A percentile compares a stretch with the other conserved stretches of the same genome.
Conservation (phyloP, 768 basidiomycete genomes). For the Auricularia sp. region DNA sequence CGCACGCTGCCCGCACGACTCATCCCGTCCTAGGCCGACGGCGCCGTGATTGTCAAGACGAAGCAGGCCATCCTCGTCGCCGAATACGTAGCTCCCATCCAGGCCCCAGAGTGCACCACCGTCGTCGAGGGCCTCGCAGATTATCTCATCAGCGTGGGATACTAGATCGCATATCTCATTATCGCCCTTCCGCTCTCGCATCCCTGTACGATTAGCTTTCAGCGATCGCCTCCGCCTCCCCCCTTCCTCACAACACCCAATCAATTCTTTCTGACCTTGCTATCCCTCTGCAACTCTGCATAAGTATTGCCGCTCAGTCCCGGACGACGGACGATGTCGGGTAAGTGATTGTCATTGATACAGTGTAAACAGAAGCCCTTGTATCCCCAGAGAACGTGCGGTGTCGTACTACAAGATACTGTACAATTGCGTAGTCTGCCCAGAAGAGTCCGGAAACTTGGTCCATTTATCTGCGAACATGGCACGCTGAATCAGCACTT, state of each 20-base stretch:
- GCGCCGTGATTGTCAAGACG: constrained; percentile 64
- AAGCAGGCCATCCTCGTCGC: constrained; percentile 77
- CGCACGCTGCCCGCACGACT: not conserved
- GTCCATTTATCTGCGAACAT: constrained; percentile 5
- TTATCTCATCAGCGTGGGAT: constrained; percentile 55
- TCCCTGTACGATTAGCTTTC: not conserved
- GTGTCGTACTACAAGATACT: not conserved
- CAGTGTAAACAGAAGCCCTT: too few species aligned
- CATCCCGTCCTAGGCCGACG: constrained; percentile 46
- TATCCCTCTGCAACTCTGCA: too few species aligned
- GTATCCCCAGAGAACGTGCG: too few species aligned
- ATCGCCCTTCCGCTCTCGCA: not conserved
- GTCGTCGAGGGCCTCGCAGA: constrained; percentile 65
- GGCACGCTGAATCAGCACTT: not conserved
- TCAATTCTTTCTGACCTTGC: not conserved
- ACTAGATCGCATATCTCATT: constrained; percentile 23
- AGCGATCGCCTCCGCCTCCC: not conserved
- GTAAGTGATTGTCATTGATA: too few species aligned
- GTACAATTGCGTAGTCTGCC: not conserved
- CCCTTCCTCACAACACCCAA: not conserved
- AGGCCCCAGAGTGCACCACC: constrained; percentile 55
- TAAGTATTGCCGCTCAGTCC: too few species aligned
- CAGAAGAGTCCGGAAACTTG: not conserved
- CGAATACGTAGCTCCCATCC: constrained; percentile 56
- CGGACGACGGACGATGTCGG: too few species aligned